phyloP scores from a whole-genome alignment of 176 grass and related monocot genomes.

The Carex littledalei region DNA sequence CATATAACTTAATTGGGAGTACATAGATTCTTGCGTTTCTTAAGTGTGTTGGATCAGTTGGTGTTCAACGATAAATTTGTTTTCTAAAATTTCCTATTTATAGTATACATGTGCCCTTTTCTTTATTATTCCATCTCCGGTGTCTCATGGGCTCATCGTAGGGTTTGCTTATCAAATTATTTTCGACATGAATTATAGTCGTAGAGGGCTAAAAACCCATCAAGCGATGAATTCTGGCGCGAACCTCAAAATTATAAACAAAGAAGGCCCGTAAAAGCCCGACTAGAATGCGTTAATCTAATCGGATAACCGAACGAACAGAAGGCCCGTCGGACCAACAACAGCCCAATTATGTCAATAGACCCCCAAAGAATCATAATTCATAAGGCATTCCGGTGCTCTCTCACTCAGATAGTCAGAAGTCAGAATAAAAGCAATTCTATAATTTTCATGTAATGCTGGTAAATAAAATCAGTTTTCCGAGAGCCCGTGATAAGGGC shows the following conservation, averaged over 20 bases:
- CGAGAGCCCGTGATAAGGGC: neutral
- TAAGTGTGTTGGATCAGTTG: neutral
- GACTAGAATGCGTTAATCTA: no score
- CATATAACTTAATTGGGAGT: no score
- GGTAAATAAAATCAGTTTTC: neutral
- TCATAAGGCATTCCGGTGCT: neutral
- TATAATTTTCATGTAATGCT: neutral
- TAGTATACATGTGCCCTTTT: neutral
- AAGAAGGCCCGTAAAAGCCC: no score
- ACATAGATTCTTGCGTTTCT: no score
- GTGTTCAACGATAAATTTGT: neutral
- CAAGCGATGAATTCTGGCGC: neutral
- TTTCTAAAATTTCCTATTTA: neutral
- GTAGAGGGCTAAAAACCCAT: neutral
- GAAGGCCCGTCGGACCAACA: no score
- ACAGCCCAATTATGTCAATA: neutral
- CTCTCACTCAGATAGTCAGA: neutral
- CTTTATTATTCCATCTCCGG: neutral
- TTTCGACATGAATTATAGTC: no score
- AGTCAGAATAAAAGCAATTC: neutral
- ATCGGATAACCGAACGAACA: no score
- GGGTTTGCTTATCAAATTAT: no score
- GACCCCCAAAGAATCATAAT: neutral
- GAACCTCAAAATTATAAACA: neutral
- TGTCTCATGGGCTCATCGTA: no score